Evolutionary conservation across 441 rosid species (phyloP).

Genomic region (Manihot esculenta): DNA sequence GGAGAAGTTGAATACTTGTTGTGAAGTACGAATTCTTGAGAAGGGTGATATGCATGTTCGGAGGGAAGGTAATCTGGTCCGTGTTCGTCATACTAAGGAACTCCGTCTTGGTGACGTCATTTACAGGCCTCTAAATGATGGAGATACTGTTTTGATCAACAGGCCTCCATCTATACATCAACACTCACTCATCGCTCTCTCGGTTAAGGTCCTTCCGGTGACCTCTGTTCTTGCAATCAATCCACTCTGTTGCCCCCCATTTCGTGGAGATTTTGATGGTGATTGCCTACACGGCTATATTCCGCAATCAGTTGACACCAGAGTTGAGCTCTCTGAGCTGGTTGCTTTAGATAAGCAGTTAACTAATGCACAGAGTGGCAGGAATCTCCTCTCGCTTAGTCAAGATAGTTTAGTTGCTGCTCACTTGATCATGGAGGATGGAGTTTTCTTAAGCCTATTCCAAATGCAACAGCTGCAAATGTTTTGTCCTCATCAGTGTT

Average conservation of each 20-base stretch:
- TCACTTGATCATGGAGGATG: conserved; percentile 64
- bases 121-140: conserved; percentile 65
- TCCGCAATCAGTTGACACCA: conserved; percentile 77
- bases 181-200: conserved; percentile 84
- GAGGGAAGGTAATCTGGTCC: conserved; percentile 56
- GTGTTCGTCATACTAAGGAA: conserved; percentile 44
- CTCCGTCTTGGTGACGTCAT: conserved; percentile 65
- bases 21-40: conserved; percentile 55
- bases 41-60: conserved; percentile 63
- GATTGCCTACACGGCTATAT: conserved; percentile 96
- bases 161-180: conserved; percentile 97
- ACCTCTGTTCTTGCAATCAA: conserved; percentile 77
- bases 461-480: conserved; percentile 88
- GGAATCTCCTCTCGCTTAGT: conserved; percentile 69
- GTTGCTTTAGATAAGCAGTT: conserved; percentile 81
- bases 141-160: conserved; percentile 76
- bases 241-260: conserved; percentile 84
- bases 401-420: conserved; percentile 92
- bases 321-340: conserved; percentile 83
- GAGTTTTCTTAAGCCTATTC: conserved; percentile 39
- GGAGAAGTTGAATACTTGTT: conserved; percentile 51
- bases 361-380: conserved; percentile 72
- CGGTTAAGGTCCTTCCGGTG: conserved; percentile 68
- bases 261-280: conserved; percentile 97
- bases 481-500: conserved; percentile 51